Conservation (phyloP, 305 asterid species). For the Solanum chacoense region DNA sequence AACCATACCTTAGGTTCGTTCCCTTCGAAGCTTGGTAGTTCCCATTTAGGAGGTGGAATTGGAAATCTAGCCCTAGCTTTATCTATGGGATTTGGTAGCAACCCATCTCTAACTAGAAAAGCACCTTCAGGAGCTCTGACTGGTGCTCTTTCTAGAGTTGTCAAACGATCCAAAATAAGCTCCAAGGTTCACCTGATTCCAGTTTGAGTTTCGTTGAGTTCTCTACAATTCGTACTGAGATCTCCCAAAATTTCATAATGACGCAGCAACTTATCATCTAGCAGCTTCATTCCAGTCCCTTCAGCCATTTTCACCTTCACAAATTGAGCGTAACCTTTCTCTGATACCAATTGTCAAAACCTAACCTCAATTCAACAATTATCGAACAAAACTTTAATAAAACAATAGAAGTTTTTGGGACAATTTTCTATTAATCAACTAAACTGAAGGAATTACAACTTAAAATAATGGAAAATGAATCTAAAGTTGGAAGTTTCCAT, state of each 20-base stretch:
- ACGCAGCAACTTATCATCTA: not conserved
- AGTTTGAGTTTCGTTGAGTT: not conserved
- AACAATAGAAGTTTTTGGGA: not conserved
- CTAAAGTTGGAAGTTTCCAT: not conserved
- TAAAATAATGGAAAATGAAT: not conserved
- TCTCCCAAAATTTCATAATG: not conserved
- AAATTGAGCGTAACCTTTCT: not conserved
- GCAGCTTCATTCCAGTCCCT: not conserved
- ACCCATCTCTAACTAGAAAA: not conserved
- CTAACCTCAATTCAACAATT: not conserved
- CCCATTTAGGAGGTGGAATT: not conserved
- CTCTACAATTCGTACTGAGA: not conserved
- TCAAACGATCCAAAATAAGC: not conserved
- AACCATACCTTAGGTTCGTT: not conserved
- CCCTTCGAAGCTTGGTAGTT: not conserved
- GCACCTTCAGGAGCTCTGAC: not conserved
- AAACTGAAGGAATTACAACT: not conserved
- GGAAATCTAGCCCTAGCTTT: not conserved
- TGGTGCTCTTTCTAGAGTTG: not conserved
- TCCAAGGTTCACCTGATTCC: not conserved
- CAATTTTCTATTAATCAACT: not conserved
- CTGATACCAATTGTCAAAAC: not conserved
- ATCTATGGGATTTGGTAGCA: not conserved
- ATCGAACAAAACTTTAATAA: not conserved
- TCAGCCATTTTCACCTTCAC: not conserved